Conservation (phyloP, 768 basidiomycete genomes). For the Butyriboletus loyo region DNA sequence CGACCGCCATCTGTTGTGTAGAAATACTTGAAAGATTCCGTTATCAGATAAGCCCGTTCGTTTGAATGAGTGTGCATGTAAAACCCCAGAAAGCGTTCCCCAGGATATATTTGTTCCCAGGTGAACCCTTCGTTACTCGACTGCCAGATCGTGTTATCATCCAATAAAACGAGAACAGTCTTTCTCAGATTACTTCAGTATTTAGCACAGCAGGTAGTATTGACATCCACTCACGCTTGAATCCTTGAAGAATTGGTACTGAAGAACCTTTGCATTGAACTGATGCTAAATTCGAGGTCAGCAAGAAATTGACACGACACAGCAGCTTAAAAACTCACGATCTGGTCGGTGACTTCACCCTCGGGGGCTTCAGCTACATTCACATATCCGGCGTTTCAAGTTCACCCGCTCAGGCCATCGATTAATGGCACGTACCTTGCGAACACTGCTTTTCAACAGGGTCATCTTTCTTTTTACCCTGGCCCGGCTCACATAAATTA, state of each 20-base stretch:
- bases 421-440: slow-evolving; percentile 44
- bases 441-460: slow-evolving; percentile 73
- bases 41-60: slow-evolving; percentile 91
- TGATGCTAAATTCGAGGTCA: slow-evolving; percentile 48
- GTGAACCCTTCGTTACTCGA: slow-evolving; percentile 93
- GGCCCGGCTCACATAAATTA: slow-evolving; percentile 68
- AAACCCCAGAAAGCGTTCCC: slow-evolving; percentile 72
- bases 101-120: slow-evolving; percentile 68
- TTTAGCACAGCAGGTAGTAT: neutral
- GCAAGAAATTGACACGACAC: neutral
- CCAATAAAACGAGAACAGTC: slow-evolving; percentile 81
- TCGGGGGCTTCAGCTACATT: slow-evolving; percentile 69
- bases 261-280: slow-evolving; percentile 62
- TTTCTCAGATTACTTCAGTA: slow-evolving; percentile 25
- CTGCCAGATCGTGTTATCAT: slow-evolving; percentile 84
- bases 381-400: neutral
- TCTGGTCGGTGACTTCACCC: slow-evolving; percentile 75
- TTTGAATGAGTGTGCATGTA: slow-evolving; percentile 78
- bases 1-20: slow-evolving; percentile 83
- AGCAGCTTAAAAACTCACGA: slow-evolving; percentile 43
- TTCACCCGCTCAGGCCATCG: neutral
- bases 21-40: slow-evolving; percentile 56
- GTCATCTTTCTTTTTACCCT: slow-evolving; percentile 66
- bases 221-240: slow-evolving; percentile 52
- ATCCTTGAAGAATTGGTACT: slow-evolving; percentile 82